phyloP scores from a whole-genome alignment of 1,284 basidiomycete species.

The Papiliotrema flavescens region DNA sequence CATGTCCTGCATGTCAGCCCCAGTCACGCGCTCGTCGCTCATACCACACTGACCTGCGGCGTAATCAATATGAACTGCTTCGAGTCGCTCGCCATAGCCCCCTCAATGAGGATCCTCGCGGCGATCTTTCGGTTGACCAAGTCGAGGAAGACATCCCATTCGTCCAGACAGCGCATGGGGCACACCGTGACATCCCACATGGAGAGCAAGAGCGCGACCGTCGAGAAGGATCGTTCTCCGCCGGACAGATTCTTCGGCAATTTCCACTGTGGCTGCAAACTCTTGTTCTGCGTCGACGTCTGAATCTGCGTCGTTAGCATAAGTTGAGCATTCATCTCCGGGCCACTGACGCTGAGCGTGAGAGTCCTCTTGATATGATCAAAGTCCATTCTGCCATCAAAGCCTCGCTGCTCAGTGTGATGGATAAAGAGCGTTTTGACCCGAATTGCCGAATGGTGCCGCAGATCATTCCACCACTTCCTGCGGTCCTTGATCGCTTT shows the following conservation, averaged over 20 bases:
- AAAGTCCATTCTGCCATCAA: constrained; percentile 72
- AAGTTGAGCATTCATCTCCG: too few relatives aligned
- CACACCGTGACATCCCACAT: constrained; percentile 95
- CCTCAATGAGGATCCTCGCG: constrained; percentile 62
- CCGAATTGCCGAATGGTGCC: constrained; percentile 76
- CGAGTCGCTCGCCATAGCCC: constrained; percentile 73
- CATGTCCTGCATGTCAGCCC: constrained; percentile 35
- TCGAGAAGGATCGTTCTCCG: constrained; percentile 96
- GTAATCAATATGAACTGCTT: constrained; percentile 92
- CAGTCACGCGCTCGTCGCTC: neutral
- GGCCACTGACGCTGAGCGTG: constrained; percentile 59
- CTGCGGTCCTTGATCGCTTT: constrained; percentile 54
- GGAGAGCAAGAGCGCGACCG: constrained; percentile 85
- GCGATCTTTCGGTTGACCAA: constrained; percentile 73
- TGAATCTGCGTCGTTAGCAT: neutral
- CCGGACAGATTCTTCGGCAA: constrained; percentile 65
- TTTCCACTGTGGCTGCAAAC: constrained; percentile 50
- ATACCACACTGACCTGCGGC: constrained; percentile 52
- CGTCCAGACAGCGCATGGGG: constrained; percentile 86
- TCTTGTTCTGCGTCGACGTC: neutral
- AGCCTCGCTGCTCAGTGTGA: constrained; percentile 79
- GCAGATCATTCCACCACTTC: constrained; percentile 78
- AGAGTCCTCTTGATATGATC: constrained; percentile 70
- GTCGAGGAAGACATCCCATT: constrained; percentile 95
- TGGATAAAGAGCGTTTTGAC: constrained; percentile 78